Evolutionary conservation across 495 filamentous ascomycete genomes (phyloP).

Genomic region (Chaetomium tenue): DNA sequence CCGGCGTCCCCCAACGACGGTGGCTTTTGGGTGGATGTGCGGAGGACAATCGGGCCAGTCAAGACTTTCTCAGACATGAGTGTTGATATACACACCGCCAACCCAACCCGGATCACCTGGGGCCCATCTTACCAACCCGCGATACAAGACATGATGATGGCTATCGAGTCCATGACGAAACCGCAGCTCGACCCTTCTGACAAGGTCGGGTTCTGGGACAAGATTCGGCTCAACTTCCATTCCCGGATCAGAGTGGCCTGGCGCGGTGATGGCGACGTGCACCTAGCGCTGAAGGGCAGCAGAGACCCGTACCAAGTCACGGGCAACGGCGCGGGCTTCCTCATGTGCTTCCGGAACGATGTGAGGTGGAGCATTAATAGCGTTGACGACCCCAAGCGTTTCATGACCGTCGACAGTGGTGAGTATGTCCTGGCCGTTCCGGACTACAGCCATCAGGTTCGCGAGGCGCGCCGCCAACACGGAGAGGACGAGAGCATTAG

Average conservation of each 20-base stretch:
- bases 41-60: conserved; percentile 86
- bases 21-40: conserved; percentile 79
- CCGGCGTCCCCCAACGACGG: conserved; percentile 48
- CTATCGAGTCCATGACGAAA: conserved; percentile 95
- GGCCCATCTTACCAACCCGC: conserved; percentile 95
- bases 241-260: conserved; percentile 85
- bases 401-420: conserved; percentile 93
- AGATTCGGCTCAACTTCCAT: conserved; percentile 92
- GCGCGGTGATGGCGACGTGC: conserved; percentile 94
- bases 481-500: conserved; percentile 63
- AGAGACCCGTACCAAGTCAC: conserved; percentile 93
- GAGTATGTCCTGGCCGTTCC: conserved; percentile 93
- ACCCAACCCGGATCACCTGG: conserved; percentile 93
- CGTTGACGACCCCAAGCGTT: conserved; percentile 80
- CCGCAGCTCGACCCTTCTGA: conserved; percentile 92
- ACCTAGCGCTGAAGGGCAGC: conserved; percentile 87
- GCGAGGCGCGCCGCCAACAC: conserved; percentile 57
- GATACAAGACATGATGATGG: conserved; percentile 99
- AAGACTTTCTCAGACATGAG: conserved; percentile 94
- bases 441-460: conserved; percentile 85
- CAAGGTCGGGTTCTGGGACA: conserved; percentile 96
- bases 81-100: conserved; percentile 87
- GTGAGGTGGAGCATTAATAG: conserved; percentile 80
- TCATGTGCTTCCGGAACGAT: conserved; percentile 96
- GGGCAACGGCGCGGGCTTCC: conserved; percentile 86